These are phyloP conservation scores for Neoscytalidium dimidiatum DNA, from an alignment of 2,329 filamentous ascomycete genomes.

Conservation along the genomic window DNA sequence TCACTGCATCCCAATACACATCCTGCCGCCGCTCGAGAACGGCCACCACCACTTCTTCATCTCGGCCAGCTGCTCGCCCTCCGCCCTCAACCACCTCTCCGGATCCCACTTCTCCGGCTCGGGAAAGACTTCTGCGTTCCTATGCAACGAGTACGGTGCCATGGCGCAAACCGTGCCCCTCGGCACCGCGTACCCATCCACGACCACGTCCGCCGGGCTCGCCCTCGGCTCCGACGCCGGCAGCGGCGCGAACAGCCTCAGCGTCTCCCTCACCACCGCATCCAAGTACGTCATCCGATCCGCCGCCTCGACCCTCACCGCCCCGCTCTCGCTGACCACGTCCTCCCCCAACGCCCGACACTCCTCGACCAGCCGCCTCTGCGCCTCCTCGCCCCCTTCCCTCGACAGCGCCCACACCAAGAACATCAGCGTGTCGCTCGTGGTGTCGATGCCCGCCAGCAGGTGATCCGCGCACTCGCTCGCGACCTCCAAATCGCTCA, in stretches of 20 bases:
- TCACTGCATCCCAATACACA: conserved; percentile 40
- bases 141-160: conserved; percentile 42
- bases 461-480: conserved; percentile 58
- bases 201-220: conserved; percentile 19
- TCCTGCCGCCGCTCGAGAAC: conserved; percentile 43
- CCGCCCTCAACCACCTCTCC: conserved; percentile 31
- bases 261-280: conserved; percentile 54
- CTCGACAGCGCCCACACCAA: conserved; percentile 53
- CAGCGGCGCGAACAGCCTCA: conserved; percentile 53
- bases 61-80: conserved; percentile 22
- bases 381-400: conserved; percentile 44
- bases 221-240: conserved; percentile 53
- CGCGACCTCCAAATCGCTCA: conserved; percentile 50
- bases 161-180: conserved; percentile 41
- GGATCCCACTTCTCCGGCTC: conserved; percentile 34
- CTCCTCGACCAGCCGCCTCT: conserved; percentile 49
- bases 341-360: conserved; percentile 32
- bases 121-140: conserved; percentile 34
- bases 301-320: conserved; percentile 30
- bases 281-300: conserved; percentile 49
- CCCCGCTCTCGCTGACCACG: conserved; percentile 29
- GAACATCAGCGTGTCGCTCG: conserved; percentile 55
- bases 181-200: conserved; percentile 40
- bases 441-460: conserved; percentile 56
- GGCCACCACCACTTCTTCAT: conserved; percentile 43